A percentile compares a stretch with the other conserved stretches of the same genome.
These are phyloP conservation scores for Syzygium aromaticum DNA, from an alignment of 345 rosid genomes.

Conservation along the genomic window DNA sequence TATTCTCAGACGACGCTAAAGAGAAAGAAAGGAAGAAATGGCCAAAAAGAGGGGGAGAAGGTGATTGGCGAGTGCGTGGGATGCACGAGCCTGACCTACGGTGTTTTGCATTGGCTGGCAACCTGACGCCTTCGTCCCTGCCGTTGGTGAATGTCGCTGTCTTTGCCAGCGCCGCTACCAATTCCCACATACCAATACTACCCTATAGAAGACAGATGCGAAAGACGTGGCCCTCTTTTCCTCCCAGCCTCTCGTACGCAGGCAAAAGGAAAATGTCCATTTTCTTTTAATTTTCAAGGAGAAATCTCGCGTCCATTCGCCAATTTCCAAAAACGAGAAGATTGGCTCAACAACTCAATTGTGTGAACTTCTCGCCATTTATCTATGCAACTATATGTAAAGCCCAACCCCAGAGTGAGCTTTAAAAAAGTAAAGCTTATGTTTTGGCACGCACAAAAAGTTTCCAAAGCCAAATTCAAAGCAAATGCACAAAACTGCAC, in stretches of 20 bases:
- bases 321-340: background rate
- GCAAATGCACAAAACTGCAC: background rate
- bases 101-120: background rate
- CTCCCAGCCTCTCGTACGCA: background rate
- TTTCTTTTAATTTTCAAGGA: background rate
- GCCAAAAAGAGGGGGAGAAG: background rate
- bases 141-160: background rate
- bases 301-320: background rate
- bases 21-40: background rate
- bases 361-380: background rate
- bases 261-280: background rate
- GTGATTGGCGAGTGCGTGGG: background rate
- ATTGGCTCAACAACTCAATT: background rate
- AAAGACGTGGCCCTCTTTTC: background rate
- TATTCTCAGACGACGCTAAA: background rate
- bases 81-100: background rate
- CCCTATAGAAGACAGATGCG: background rate
- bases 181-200: background rate
- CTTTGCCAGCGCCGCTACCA: background rate
- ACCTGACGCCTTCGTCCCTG: background rate
- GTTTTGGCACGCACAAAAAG: background rate
- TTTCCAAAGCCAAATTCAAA: background rate
- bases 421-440: background rate
- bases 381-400: background rate
- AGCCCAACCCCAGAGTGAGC: background rate